Percentiles rank a stretch among this genome's conserved stretches.
Evolutionary conservation across 176 grass and related monocot species (phyloP).

Genomic region (Raddia distichophylla): DNA sequence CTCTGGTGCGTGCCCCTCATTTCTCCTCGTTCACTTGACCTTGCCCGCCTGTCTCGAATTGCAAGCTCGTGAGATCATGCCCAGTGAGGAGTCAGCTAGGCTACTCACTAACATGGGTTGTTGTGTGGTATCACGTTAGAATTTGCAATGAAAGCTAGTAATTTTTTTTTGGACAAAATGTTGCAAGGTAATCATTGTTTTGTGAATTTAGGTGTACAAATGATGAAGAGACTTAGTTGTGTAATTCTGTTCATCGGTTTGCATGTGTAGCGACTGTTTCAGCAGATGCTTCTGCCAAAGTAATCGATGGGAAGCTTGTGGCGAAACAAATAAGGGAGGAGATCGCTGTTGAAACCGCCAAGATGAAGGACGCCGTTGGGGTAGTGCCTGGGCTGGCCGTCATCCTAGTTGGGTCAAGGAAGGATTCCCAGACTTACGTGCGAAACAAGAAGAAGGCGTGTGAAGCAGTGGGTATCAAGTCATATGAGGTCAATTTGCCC

Average conservation of each 20-base stretch:
- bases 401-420: conserved; percentile 81
- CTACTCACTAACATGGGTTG: background rate
- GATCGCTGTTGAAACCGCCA: conserved; percentile 52
- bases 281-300: conserved; percentile 48
- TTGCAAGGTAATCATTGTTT: background rate
- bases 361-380: conserved; percentile 69
- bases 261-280: conserved; percentile 41
- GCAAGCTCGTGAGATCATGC: background rate
- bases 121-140: background rate
- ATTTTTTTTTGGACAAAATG: background rate
- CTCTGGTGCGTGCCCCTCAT: conserved; percentile 18
- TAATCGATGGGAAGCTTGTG: conserved; percentile 84
- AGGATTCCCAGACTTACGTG: conserved; percentile 92
- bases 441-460: conserved; percentile 96
- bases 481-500: conserved; percentile 71
- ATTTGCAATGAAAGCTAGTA: background rate
- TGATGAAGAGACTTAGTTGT: background rate
- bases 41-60: background rate
- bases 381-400: conserved; percentile 81
- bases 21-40: background rate
- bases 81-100: background rate
- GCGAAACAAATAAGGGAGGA: conserved; percentile 85
- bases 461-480: conserved; percentile 82
- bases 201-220: background rate
- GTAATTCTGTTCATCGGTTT: background rate